phyloP scores from a whole-genome alignment of 1,284 basidiomycete species.

The Pulveroboletus sp. region DNA sequence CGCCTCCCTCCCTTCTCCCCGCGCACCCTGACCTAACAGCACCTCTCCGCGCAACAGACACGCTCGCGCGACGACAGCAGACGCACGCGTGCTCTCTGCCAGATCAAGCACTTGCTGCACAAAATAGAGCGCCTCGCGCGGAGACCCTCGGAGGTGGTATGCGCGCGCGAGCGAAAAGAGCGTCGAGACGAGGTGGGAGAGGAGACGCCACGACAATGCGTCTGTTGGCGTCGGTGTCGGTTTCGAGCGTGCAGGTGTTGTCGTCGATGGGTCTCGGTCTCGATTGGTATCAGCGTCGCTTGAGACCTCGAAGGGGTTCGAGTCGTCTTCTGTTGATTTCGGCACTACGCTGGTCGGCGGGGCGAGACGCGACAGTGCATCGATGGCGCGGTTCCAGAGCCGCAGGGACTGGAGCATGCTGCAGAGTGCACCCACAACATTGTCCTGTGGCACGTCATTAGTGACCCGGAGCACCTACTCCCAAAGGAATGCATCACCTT shows the following conservation, averaged over 20 bases:
- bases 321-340: constrained; percentile 37
- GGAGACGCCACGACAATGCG: constrained; percentile 73
- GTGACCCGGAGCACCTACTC: no score
- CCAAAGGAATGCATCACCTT: constrained; percentile 47
- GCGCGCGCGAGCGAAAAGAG: constrained; percentile 63
- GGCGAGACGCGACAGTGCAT: constrained; percentile 64
- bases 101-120: constrained; percentile 71
- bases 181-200: constrained; percentile 65
- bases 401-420: constrained; percentile 73
- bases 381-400: constrained; percentile 78
- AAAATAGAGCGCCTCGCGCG: constrained; percentile 82
- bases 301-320: constrained; percentile 63
- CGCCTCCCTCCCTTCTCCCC: constrained; percentile 54
- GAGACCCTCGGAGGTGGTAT: constrained; percentile 73
- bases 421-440: constrained; percentile 60
- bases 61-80: constrained; percentile 64
- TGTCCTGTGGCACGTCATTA: constrained; percentile 50
- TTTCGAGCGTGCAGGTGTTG: constrained; percentile 10
- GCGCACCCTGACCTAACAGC: constrained; percentile 58
- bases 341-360: constrained; percentile 37
- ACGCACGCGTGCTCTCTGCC: constrained; percentile 64
- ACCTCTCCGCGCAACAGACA: constrained; percentile 68
- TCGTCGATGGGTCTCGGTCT: constrained; percentile 33
- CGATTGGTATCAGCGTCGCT: constrained; percentile 30
- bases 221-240: constrained; percentile 39